Base-by-base conservation (phyloP, 305 asterid genomes). In the Plantago lanceolata region DNA sequence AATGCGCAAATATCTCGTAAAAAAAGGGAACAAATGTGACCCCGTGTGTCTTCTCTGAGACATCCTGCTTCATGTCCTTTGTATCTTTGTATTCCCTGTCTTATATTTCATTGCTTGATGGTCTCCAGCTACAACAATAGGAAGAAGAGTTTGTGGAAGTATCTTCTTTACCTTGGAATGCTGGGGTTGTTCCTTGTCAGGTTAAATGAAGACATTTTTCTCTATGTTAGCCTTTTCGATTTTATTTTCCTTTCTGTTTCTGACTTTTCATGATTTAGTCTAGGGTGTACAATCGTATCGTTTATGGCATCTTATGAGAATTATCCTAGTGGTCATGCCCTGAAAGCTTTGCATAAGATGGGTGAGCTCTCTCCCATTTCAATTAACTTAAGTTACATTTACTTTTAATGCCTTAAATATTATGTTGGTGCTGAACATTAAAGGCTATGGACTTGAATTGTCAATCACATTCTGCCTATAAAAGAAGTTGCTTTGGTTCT, bases 291-390 rank as follows among this genome's bases (percentile, higher is more conserved):
- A 6, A 57, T 75, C 77, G 44, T 90, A 61, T 68, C 81, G 48
- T 85, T 87, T 74, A 68, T 84, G 90, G 99, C 99, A 43, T 93
- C 99, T 20, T 87, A 87, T 40, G 87, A 87, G 74, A 93, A 93
- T 79, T 93, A 93, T 78, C 97, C 99, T 26, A 84, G 97, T 65
- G 99, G 94, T 68, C 65, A 85, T 70, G 99, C 96, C 57, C 73
- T 93, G 58, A 83, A 79, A 70, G 71, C 76, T 68, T 77, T 93
- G 82, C 95, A 93, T 77, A 74, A 76, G 73, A 76, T 72, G 67
- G 95, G 98, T 92, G 57, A 73, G 84, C 73, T 29, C 65, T 75
- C 73, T 69, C n/a, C n/a, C n/a, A 56, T 61, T 63, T 11, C 43
- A 49, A 43, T 31, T 54, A 54, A 26, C 28, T 57, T 28, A 43